Evolutionary conservation across 345 rosid species (phyloP), one percentile per base, ranked within the genome.

Genomic region (Sisymbrium irio): DNA sequence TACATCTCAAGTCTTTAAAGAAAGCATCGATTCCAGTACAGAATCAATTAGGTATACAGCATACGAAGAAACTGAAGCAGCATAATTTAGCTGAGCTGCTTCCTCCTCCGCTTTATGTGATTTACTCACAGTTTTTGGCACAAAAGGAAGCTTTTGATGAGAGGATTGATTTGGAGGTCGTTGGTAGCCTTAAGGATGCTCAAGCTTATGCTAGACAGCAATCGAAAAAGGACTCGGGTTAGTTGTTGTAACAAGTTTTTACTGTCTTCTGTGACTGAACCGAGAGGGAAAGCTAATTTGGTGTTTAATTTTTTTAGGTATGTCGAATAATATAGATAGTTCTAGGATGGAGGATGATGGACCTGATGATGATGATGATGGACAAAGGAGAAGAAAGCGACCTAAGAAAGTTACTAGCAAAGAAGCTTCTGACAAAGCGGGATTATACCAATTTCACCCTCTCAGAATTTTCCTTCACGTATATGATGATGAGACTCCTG

Each of bases 121-220:
- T 95, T 28, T 95, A 87, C 75, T 87, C 99, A 2, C 98, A 95
- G 85, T 79, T 95, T 17, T 18, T 82, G 62, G 97, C 97, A 12
- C 97, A 87, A 75, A 92, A 92, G 80, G 98, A 90, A 78, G 98
- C 97, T 30, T 95, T 95, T 74, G 87, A 85, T 62, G 99, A 95
- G 71, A 78, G 73, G 22, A 81, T 90, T 65, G 98, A 90, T 37
- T 56, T 92, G 69, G 99, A 92, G 65, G 78, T 95, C 40, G 80
- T 84, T 17, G 99, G 99, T 71, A 92, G 92, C 50, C 71, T 88
- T 65, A 95, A 90, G 83, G 97, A 88, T 70, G 99, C 99, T 61
- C 92, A 87, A 78, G 71, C 92, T 44, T 90, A 85, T 78, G 91
- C 93, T 7, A 83, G 90, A 17, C 96, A 87, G 74, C 97, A 86